Evolutionary conservation across 2,329 filamentous ascomycete genomes (phyloP).

Genomic region (Diaporthe ilicicola): DNA sequence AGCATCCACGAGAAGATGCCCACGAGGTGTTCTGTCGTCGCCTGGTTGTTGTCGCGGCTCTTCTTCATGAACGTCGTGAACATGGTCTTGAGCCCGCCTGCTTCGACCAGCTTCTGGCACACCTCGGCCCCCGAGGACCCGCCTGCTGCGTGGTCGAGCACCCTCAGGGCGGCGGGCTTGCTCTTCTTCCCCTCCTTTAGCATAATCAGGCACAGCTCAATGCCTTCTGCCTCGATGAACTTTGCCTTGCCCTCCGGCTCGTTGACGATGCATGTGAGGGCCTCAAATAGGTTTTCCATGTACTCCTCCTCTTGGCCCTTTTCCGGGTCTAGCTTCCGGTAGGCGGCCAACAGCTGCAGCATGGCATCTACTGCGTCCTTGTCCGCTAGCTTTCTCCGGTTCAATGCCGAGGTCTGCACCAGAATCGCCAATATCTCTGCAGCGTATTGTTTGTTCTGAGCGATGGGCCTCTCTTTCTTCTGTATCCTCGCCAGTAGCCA

Average conservation of each 20-base stretch:
- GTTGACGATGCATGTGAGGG: conserved; percentile 81
- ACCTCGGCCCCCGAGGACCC: conserved; percentile 62
- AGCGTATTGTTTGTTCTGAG: conserved; percentile 95
- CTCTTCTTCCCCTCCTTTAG: conserved; percentile 87
- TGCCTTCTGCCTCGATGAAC: conserved; percentile 88
- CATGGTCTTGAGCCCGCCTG: conserved; percentile 82
- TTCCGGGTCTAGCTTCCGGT: conserved; percentile 85
- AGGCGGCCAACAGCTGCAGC: conserved; percentile 84
- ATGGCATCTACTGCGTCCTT: conserved; percentile 80
- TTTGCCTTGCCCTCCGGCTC: conserved; percentile 78
- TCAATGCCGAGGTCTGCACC: conserved; percentile 76
- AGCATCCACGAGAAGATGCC: conserved; percentile 87
- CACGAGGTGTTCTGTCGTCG: conserved; percentile 78
- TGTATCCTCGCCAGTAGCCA: conserved; percentile 84
- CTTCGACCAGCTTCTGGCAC: conserved; percentile 81
- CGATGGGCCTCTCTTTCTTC: conserved; percentile 67
- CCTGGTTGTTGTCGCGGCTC: conserved; percentile 63
- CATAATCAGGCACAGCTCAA: conserved; percentile 93
- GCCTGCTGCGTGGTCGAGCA: conserved; percentile 83
- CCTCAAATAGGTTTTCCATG: conserved; percentile 92
- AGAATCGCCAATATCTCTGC: conserved; percentile 92
- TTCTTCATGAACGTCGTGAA: conserved; percentile 92
- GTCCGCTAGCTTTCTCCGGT: conserved; percentile 68
- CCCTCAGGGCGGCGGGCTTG: conserved; percentile 78
- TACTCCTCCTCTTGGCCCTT: conserved; percentile 95